Percentiles rank a stretch among this genome's conserved stretches.
Evolutionary conservation across 2,329 filamentous ascomycete genomes (phyloP).

Genomic region (Rutstroemia sp.): DNA sequence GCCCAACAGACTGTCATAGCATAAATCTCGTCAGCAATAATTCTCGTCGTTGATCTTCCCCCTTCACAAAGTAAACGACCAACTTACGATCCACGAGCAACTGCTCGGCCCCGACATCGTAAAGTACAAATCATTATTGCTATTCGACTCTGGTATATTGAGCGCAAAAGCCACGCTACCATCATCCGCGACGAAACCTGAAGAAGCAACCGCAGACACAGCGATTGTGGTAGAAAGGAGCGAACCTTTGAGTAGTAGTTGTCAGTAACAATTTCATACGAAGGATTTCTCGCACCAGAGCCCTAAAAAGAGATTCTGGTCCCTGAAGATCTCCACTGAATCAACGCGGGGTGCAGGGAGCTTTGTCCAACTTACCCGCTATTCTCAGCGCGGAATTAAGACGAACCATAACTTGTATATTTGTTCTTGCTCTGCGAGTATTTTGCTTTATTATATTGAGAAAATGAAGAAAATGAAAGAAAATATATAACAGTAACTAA

Average conservation of each 20-base stretch:
- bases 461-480: slow-evolving; percentile 6
- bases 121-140: slow-evolving; percentile 44
- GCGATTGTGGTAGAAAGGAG: background rate
- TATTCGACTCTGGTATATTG: slow-evolving; percentile 39
- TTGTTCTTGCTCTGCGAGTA: background rate
- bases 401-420: slow-evolving; percentile 3
- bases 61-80: no score
- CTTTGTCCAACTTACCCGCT: background rate
- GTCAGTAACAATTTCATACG: background rate
- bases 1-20: slow-evolving; percentile 38
- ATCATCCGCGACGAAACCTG: slow-evolving; percentile 36
- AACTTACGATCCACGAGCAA: slow-evolving; percentile 39
- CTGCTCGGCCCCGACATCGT: slow-evolving; percentile 40
- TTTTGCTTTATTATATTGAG: no score
- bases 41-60: background rate
- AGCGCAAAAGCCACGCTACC: slow-evolving; percentile 41
- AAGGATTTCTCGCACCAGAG: background rate
- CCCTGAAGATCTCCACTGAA: background rate
- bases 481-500: background rate
- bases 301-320: background rate
- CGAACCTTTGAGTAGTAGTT: background rate
- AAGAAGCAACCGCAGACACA: background rate
- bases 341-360: background rate
- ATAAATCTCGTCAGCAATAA: background rate
- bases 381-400: background rate